phyloP scores from a whole-genome alignment of 495 filamentous ascomycete species.

The Darksidea phi region DNA sequence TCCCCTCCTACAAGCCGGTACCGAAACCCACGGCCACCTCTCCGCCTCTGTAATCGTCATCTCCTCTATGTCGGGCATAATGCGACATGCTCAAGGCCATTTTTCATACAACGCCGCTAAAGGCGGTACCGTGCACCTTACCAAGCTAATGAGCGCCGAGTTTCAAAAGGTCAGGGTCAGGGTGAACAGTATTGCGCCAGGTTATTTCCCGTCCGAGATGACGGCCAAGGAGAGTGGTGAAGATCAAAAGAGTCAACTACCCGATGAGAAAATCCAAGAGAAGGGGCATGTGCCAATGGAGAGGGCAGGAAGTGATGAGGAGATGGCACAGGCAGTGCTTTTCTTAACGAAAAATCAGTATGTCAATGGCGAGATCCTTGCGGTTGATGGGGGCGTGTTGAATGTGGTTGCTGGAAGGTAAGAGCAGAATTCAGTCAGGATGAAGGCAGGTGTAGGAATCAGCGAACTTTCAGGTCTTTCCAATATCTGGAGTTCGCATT shows the following conservation, averaged over 20 bases:
- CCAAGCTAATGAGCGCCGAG: slow-evolving; percentile 50
- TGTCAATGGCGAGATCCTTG: slow-evolving; percentile 62
- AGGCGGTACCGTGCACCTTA: slow-evolving; percentile 45
- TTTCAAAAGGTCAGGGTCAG: slow-evolving; percentile 48
- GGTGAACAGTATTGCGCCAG: slow-evolving; percentile 53
- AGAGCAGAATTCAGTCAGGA: not conserved
- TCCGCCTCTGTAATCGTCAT: slow-evolving; percentile 49
- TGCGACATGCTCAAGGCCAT: slow-evolving; percentile 47
- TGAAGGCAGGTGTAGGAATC: no score
- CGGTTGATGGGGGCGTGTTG: slow-evolving; percentile 60
- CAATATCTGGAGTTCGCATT: no score
- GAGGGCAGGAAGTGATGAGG: slow-evolving; percentile 49
- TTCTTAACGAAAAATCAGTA: slow-evolving; percentile 56
- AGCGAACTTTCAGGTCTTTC: no score
- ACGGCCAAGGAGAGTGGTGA: slow-evolving; percentile 58
- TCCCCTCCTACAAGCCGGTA: slow-evolving; percentile 46
- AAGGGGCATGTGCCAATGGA: slow-evolving; percentile 51
- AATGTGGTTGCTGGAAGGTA: slow-evolving; percentile 46
- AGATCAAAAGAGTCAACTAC: slow-evolving; percentile 53
- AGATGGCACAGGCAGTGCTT: slow-evolving; percentile 51
- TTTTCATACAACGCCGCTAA: slow-evolving; percentile 50
- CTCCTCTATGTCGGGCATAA: slow-evolving; percentile 46
- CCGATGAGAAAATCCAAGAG: slow-evolving; percentile 48
- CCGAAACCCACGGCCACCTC: slow-evolving; percentile 41
- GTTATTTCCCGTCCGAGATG: slow-evolving; percentile 64